A percentile compares a stretch with the other conserved stretches of the same genome.
Evolutionary conservation across 371 early-diverging fungal genomes (phyloP).

Genomic region (Syncephalastrum sp.): DNA sequence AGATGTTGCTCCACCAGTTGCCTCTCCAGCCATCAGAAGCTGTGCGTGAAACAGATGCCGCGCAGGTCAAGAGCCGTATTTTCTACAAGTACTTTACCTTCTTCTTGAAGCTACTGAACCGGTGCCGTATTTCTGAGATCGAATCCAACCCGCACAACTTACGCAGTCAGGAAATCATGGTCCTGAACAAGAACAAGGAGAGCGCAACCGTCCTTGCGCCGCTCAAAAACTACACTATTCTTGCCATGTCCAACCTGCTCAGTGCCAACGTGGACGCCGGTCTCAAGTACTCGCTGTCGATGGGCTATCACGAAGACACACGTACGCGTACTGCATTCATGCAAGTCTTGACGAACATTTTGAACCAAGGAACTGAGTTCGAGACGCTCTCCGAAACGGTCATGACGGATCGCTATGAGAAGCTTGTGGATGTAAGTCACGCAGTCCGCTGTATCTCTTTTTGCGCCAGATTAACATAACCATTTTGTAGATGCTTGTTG

Average conservation of each 20-base stretch:
- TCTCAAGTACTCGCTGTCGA: conserved; percentile 83
- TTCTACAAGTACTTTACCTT: conserved; percentile 89
- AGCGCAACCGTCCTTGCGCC: conserved; percentile 61
- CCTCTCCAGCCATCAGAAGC: conserved; percentile 81
- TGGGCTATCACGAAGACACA: conserved; percentile 92
- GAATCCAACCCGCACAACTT: conserved; percentile 12
- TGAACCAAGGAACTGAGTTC: conserved; percentile 86
- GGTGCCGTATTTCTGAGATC: conserved; percentile 68
- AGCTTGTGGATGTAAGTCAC: conserved; percentile 65
- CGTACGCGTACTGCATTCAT: conserved; percentile 88
- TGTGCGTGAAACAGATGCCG: conserved; percentile 61
- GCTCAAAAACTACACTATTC: conserved; percentile 81
- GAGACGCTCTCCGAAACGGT: conserved; percentile 79
- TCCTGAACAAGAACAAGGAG: conserved; percentile 52
- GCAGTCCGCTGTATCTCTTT: too few relatives aligned
- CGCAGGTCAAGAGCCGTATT: conserved; percentile 71
- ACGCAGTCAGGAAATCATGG: conserved; percentile 16
- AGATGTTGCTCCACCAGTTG: conserved; percentile 74
- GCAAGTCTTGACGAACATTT: conserved; percentile 88
- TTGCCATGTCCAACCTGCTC: conserved; percentile 85
- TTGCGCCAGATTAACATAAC: neutral
- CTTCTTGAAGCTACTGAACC: conserved; percentile 83
- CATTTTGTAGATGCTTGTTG: conserved; percentile 50
- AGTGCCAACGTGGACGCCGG: conserved; percentile 91
- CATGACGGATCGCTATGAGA: conserved; percentile 72